phyloP scores from a whole-genome alignment of 2,329 filamentous ascomycete species.

The Clonostachys rhizophaga region DNA sequence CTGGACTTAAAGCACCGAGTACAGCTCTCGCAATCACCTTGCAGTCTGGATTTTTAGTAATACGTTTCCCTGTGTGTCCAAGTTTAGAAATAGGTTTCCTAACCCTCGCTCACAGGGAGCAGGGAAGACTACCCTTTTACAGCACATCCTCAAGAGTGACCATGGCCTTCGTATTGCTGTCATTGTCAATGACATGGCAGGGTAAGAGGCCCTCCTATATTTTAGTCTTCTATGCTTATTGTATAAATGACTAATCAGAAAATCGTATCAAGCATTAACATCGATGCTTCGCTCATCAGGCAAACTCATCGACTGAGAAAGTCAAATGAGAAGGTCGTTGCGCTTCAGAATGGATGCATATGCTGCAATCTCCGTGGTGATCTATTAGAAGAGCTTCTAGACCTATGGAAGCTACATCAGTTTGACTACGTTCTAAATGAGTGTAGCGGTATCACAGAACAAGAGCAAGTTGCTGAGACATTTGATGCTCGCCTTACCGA shows the following conservation, averaged over 20 bases:
- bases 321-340: constrained; percentile 60
- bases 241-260: constrained; percentile 16
- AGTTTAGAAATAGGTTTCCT: background rate
- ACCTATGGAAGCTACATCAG: constrained; percentile 54
- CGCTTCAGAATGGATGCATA: constrained; percentile 70
- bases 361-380: constrained; percentile 69
- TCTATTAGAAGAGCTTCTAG: too few relatives aligned
- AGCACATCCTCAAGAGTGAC: constrained; percentile 62
- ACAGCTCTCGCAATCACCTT: constrained; percentile 20
- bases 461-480: constrained; percentile 70
- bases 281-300: constrained; percentile 59
- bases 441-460: constrained; percentile 68
- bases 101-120: constrained; percentile 41
- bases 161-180: constrained; percentile 67
- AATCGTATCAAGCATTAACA: constrained; percentile 44
- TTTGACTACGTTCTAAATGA: constrained; percentile 72
- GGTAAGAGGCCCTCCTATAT: constrained; percentile 24
- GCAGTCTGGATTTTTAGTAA: constrained; percentile 25
- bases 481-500: constrained; percentile 56
- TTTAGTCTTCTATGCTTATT: accelerated
- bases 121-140: constrained; percentile 67
- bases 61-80: background rate
- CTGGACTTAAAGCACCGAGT: constrained; percentile 7
- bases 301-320: constrained; percentile 50
- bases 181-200: constrained; percentile 69